These are phyloP conservation scores for Xylaria nigripes DNA, from an alignment of 495 filamentous ascomycete species.

Conservation along the genomic window DNA sequence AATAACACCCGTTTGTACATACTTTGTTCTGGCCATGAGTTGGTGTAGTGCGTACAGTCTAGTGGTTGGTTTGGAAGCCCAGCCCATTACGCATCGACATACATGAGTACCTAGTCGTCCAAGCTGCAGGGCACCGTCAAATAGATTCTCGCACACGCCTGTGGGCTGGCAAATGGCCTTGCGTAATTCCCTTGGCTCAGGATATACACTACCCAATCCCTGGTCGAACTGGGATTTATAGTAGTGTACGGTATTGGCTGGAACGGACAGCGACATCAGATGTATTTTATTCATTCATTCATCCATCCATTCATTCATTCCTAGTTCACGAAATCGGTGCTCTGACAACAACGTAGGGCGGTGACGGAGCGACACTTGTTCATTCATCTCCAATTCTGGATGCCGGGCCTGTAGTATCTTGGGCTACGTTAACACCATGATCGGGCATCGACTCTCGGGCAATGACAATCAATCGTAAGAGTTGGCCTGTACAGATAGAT, in stretches of 20 bases:
- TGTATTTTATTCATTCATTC: background rate
- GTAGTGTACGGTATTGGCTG: background rate
- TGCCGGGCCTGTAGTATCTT: background rate
- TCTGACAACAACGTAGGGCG: background rate
- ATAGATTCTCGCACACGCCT: background rate
- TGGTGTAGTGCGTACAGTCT: background rate
- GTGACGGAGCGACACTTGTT: background rate
- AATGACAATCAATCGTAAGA: background rate
- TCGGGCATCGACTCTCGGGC: background rate
- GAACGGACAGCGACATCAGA: slow-evolving; percentile 6
- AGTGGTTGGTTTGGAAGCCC: slow-evolving; percentile 2
- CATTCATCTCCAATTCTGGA: background rate
- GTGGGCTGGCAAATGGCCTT: slow-evolving; percentile 1
- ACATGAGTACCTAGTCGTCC: background rate
- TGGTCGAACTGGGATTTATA: background rate
- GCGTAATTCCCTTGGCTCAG: slow-evolving; percentile 7
- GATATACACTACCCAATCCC: background rate
- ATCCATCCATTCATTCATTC: background rate
- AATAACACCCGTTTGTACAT: background rate
- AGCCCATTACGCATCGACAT: slow-evolving; percentile 4
- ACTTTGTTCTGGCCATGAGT: background rate
- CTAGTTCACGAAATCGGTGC: background rate
- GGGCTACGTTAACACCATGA: background rate
- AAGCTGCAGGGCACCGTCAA: slow-evolving; percentile 8
- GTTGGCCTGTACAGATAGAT: background rate